phyloP scores from a whole-genome alignment of 768 basidiomycete genomes.

The Lactarius quietus region DNA sequence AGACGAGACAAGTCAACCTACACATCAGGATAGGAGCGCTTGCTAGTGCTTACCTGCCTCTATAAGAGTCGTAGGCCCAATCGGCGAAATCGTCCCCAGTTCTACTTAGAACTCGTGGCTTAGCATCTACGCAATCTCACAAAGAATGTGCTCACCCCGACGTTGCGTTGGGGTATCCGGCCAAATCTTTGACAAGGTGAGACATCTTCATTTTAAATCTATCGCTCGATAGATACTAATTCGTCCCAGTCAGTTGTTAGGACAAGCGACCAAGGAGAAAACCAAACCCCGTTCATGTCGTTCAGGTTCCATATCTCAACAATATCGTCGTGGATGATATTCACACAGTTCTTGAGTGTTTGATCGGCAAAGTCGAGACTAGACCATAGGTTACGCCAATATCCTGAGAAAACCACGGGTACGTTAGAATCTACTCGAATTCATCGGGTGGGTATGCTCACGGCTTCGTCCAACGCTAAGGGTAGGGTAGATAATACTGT shows the following conservation, averaged over 20 bases:
- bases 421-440: neutral
- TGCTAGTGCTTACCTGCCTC: neutral
- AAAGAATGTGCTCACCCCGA: neutral
- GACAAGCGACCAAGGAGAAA: neutral
- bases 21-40: no score
- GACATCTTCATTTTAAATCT: neutral
- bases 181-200: constrained; percentile 2
- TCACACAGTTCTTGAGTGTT: neutral
- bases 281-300: neutral
- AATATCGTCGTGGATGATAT: constrained; percentile 9
- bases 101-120: neutral
- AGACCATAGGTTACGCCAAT: constrained; percentile 9
- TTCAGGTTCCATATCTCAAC: constrained; percentile 6
- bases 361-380: neutral
- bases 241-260: neutral
- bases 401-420: neutral
- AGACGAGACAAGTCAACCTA: neutral
- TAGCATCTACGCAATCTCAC: neutral
- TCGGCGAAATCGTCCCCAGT: neutral
- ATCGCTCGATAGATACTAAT: constrained; percentile 9
- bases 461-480: neutral
- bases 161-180: neutral
- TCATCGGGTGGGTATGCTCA: neutral
- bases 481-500: neutral
- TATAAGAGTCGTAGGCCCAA: neutral